phyloP scores from a whole-genome alignment of 495 filamentous ascomycete species.

The Tetracladium marchalianum region DNA sequence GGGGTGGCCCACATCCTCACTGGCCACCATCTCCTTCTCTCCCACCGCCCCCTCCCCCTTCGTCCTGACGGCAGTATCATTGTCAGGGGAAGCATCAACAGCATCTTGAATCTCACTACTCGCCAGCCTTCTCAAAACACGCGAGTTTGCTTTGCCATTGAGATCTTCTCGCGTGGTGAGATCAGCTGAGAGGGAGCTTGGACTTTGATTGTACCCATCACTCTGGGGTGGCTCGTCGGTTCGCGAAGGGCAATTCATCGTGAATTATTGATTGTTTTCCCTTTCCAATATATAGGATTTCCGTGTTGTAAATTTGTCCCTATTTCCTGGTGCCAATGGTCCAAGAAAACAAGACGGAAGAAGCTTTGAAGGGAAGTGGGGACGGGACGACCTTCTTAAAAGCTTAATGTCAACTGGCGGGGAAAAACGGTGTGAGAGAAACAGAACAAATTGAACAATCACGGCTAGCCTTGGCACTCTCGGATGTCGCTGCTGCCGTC shows the following conservation, averaged over 20 bases:
- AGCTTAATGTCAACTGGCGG: too few species aligned
- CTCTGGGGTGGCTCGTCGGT: constrained; percentile 39
- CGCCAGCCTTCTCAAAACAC: constrained; percentile 27
- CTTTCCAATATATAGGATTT: too few species aligned
- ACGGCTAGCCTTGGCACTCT: too few species aligned
- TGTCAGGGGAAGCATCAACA: constrained; percentile 9
- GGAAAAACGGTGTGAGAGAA: too few species aligned
- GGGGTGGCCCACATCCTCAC: background rate
- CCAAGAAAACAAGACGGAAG: too few species aligned
- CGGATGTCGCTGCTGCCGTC: too few species aligned
- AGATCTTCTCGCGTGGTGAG: constrained; percentile 48
- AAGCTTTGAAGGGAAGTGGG: too few species aligned
- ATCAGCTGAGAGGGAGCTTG: constrained; percentile 35
- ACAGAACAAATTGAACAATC: too few species aligned
- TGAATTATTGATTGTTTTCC: background rate
- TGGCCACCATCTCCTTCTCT: background rate
- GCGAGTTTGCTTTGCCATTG: constrained; percentile 45
- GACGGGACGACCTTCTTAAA: too few species aligned
- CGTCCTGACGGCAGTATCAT: constrained; percentile 8
- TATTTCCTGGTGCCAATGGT: too few species aligned
- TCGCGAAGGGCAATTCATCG: constrained; percentile 46
- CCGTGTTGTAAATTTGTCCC: too few species aligned
- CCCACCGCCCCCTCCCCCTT: background rate
- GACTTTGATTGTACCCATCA: constrained; percentile 49
- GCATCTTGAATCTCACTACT: constrained; percentile 18